Conservation (phyloP, 768 basidiomycete species). For the Mycena latifolia region DNA sequence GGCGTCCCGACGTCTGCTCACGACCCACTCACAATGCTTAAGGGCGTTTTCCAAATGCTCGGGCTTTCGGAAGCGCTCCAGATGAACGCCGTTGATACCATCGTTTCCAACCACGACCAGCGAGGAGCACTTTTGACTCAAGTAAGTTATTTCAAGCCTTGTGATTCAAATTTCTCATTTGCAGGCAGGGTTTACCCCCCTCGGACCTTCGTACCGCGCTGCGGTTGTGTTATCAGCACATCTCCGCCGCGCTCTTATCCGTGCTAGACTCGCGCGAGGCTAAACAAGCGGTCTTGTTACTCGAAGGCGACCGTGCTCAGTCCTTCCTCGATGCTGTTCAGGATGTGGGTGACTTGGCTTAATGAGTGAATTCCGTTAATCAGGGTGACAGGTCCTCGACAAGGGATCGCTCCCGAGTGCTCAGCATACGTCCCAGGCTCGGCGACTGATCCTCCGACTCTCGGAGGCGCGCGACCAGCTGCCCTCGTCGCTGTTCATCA, state of each 20-base stretch:
- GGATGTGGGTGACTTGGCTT: neutral
- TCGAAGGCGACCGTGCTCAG: constrained; percentile 6
- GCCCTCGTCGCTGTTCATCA: constrained; percentile 15
- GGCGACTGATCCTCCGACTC: constrained; percentile 5
- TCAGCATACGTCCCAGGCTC: neutral
- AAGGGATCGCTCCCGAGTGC: constrained; percentile 14
- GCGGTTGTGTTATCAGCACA: neutral
- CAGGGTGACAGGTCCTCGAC: neutral
- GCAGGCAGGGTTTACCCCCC: neutral
- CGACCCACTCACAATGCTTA: too few species aligned
- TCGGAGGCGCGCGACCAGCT: constrained; percentile 4
- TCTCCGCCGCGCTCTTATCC: constrained; percentile 6
- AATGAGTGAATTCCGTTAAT: neutral
- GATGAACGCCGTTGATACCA: neutral
- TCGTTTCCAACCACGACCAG: neutral
- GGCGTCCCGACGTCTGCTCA: neutral
- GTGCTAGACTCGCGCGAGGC: constrained; percentile 3
- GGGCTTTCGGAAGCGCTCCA: too few species aligned
- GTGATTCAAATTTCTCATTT: neutral
- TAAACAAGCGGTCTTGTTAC: constrained; percentile 2
- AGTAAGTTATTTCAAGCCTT: neutral
- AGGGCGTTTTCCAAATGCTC: constrained; percentile 45
- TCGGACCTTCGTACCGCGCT: neutral
- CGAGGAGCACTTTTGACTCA: neutral
- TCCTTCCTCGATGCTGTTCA: constrained; percentile 7